phyloP scores from a whole-genome alignment of 805 yeast species.

The Pichia thaimueangensis region DNA sequence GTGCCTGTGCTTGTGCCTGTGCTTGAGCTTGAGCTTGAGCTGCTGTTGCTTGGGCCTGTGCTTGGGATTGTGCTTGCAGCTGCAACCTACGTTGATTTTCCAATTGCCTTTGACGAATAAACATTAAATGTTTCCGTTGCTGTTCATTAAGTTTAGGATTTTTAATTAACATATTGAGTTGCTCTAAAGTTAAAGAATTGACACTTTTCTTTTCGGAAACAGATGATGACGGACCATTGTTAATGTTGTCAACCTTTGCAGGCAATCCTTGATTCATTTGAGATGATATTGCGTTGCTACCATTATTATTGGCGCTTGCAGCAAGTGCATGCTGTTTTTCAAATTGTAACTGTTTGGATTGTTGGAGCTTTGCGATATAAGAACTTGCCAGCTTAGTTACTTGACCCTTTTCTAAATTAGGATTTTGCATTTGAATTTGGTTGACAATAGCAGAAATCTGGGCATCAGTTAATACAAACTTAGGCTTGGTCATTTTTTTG shows the following conservation, averaged over 20 bases:
- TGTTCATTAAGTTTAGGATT: conserved; percentile 38
- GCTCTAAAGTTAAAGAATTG: conserved; percentile 21
- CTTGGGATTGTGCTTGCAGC: conserved; percentile 13
- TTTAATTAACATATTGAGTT: conserved; percentile 22
- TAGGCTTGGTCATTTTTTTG: conserved; percentile 14
- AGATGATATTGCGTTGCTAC: not conserved
- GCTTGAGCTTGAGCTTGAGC: conserved; percentile 6
- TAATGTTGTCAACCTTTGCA: not conserved
- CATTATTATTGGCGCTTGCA: not conserved
- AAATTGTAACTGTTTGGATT: conserved; percentile 21
- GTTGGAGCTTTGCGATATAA: conserved; percentile 50
- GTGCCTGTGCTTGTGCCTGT: conserved; percentile 1
- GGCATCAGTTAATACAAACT: conserved; percentile 43
- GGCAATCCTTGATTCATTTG: conserved; percentile 10
- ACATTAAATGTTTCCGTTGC: conserved; percentile 35
- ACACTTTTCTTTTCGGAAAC: conserved; percentile 3
- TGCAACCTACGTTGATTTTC: conserved; percentile 25
- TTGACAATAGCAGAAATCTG: conserved; percentile 61
- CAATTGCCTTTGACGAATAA: conserved; percentile 23
- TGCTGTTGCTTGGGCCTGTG: conserved; percentile 2
- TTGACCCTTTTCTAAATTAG: conserved; percentile 54
- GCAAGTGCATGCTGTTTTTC: conserved; percentile 17
- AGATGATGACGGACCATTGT: not conserved
- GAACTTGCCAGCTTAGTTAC: conserved; percentile 62
- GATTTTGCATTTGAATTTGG: conserved; percentile 61